Evolutionary conservation across 768 basidiomycete species (phyloP), one percentile per base, ranked within the genome.

Genomic region (Lentinula guzmanii): DNA sequence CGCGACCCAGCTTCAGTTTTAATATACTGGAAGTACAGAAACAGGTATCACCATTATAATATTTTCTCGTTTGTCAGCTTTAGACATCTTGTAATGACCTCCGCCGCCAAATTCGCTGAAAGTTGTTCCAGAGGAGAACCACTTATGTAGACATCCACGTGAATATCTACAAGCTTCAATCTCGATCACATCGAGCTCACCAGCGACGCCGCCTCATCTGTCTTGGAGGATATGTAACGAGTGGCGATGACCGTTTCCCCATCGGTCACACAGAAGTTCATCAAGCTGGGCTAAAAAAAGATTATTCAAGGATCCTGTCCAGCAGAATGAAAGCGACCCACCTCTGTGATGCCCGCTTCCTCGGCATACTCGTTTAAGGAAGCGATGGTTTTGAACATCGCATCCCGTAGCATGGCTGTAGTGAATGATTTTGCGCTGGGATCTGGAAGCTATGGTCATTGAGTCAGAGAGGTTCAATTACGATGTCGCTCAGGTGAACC

Each of bases 221-320:
- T 86, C 58, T 87, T 84, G 0, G 94, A 96, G 0, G 93, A 94
- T 55, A 99, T 93, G 72, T 99, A 98, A 52, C 97, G 83, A 9
- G 95, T 96, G 7, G 90, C 96, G 24, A 99, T 84, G 5, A 99
- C 92, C 61, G 90, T 92, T 67, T 91, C 85, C 6, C 97, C 97
- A 70, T 99, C 97, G 4, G 95, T 95, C 34, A 98, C 89, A 66
- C 93, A 95, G 70, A 96, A 99, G 70, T 98, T 98, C 87, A 95
- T 83, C 58, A 95, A 74, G 68, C 90, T 91, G 13, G 94, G 95
- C 86, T 93, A 65, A 8, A 63, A 58, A 8, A 43, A 50, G 37
- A 21, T 42, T 34, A 53, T 41, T 6, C 46, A 24, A 37, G 34
- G 55, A 52, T 48, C 6, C 11, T 24, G 39, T 31, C 48, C 16